Evolutionary conservation across 108 stramenopile species (phyloP), one percentile per base, ranked within the genome.

Genomic region (Stephanodiscus minutulus): DNA sequence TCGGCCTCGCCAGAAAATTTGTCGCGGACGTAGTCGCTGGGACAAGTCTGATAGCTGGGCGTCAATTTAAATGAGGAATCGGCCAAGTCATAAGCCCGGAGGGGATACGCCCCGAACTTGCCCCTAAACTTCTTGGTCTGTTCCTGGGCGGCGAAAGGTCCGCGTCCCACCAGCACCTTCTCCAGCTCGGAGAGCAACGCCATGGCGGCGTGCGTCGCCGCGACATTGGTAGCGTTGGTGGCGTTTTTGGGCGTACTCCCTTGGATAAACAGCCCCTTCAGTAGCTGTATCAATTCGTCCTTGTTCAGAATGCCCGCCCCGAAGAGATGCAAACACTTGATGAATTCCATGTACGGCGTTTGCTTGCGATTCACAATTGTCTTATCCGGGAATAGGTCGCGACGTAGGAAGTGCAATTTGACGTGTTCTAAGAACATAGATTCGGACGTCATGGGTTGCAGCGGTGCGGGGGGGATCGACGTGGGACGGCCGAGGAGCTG

Each of bases 291-390:
- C 31, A 98, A 76, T 77, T 98, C 98, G 10, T 96, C 93, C 70
- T 88, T 91, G 60, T 82, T 90, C 53, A 99, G 56, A 17, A 97
- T 80, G 21, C 95, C 95, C 3, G 87, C 73, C 17, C 90, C 94
- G 76, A 86, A 96, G 52, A 97, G 74, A 68, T 95, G 94, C 39
- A 97, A 61, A 48, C 88, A 87, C 76, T 97, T 97, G 53, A 97
- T 73, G 68, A 99, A 98, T 78, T 98, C 97, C 41, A 83, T 64
- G 52, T 92, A 86, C 17, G 94, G 94, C 29, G 94, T 91, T 47
- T 91, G 86, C n/a, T 87, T 83, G 8, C 72, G 70, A 41, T 66
- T 61, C 22, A 82, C 84, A n/a, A 83, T 63, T 17, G 90, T 82
- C 62, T 91, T 93, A 59, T 92, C 91, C 28, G 91, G 86, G 20